These are phyloP conservation scores for Inga oerstediana DNA, from an alignment of 306 rosid species.

Conservation along the genomic window DNA sequence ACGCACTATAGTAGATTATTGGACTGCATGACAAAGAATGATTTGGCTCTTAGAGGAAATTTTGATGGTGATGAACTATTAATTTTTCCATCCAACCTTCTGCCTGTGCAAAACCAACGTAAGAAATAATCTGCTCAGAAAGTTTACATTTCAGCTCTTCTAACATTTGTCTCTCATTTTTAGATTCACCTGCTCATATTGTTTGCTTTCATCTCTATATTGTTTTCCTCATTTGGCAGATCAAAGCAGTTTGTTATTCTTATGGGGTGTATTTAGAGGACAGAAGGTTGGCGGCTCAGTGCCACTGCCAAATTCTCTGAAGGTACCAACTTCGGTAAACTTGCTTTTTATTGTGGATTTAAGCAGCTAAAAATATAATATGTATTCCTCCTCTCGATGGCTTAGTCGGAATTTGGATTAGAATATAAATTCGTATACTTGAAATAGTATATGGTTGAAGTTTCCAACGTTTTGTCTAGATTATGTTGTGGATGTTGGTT, in stretches of 20 bases:
- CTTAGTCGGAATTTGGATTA: not conserved
- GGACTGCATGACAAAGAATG: constrained; percentile 37
- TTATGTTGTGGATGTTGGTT: constrained; percentile 13
- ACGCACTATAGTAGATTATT: constrained; percentile 34
- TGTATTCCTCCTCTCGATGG: not conserved
- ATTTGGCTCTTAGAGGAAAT: constrained; percentile 48
- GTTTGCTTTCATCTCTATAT: not conserved
- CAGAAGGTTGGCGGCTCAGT: not conserved
- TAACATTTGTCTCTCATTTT: not conserved
- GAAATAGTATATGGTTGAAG: not conserved
- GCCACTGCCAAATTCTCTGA: not conserved
- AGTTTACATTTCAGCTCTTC: constrained; percentile 1
- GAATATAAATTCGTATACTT: not conserved
- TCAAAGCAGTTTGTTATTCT: constrained; percentile 23
- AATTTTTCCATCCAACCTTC: constrained; percentile 43
- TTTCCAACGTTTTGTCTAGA: not conserved
- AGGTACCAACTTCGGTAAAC: not conserved
- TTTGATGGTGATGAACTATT: constrained; percentile 42
- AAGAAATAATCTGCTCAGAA: constrained; percentile 23
- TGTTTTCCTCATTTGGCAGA: constrained; percentile 2
- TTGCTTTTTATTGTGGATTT: constrained; percentile 1
- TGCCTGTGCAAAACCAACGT: constrained; percentile 35
- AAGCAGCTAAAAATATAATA: not conserved
- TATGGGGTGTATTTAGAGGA: constrained; percentile 39
- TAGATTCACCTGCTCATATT: not conserved